Percentiles rank a stretch among this genome's conserved stretches.
phyloP scores from a whole-genome alignment of 106 monocot genomes.

The Allium sativum region DNA sequence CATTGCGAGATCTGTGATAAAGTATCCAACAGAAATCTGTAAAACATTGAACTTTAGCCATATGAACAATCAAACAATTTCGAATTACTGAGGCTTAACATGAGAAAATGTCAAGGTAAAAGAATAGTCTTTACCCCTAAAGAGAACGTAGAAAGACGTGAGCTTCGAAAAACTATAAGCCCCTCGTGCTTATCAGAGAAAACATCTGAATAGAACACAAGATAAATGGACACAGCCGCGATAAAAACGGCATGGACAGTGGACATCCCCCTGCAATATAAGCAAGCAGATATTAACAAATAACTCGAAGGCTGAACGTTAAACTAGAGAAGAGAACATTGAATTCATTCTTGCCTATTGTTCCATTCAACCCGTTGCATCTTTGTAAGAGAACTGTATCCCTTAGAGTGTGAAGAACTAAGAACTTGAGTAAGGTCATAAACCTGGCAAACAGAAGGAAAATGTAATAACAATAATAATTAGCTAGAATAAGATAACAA shows the following conservation, averaged over 20 bases:
- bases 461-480: no score
- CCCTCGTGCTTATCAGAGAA: conserved; percentile 37
- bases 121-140: conserved; percentile 44
- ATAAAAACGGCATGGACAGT: conserved; percentile 79
- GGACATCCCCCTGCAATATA: conserved; percentile 78
- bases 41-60: conserved; percentile 1
- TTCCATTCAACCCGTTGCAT: conserved; percentile 63
- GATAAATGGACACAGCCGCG: conserved; percentile 51
- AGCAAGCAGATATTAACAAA: no score
- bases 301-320: neutral
- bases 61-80: neutral
- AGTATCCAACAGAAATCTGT: conserved; percentile 82
- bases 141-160: conserved; percentile 49
- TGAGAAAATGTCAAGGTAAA: neutral
- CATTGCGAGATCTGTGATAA: conserved; percentile 66
- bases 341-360: conserved; percentile 31
- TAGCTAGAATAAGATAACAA: no score
- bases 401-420: conserved; percentile 43
- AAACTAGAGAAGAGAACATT: neutral
- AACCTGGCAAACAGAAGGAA: conserved; percentile 15
- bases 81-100: neutral
- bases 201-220: conserved; percentile 59
- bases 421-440: conserved; percentile 39
- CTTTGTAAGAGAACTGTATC: conserved; percentile 39
- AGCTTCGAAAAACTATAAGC: conserved; percentile 43